Base-by-base conservation (phyloP, 805 yeast species). In the Teunomyces gatunensis region DNA sequence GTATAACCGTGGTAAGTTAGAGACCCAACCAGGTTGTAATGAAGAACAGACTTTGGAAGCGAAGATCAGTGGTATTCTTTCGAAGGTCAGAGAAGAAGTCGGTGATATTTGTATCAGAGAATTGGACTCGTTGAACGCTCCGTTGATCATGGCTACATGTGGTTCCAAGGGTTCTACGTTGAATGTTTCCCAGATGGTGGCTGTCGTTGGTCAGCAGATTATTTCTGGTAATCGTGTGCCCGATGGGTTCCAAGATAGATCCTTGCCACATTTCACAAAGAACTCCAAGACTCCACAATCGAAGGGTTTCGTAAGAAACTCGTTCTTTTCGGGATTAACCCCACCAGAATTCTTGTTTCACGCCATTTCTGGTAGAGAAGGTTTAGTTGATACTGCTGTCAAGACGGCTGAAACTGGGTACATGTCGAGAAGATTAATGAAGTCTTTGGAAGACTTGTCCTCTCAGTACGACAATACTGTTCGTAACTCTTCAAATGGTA, bases 281-380 rank as follows among this genome's bases (percentile, higher is more conserved):
- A 87, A 87, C 68, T 91, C 98, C 55, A 91, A 92, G 66, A 89
- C 97, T 36, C 99, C 99, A 1, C 97, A 92, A 54, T 89, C 97
- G 6, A 94, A 94, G 70, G 99, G 99, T 61, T 94, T 94, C 61
- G 99, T 94, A 20, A 79, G 96, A 67, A 92, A 95, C 66, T 92
- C 98, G 12, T 94, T 94, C 75, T 94, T 77, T 63, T 81, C 95
- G 29, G 99, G 99, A 6, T 75, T 94, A 55, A 79, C 91, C 12
- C 99, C 99, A 2, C 97, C 98, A 10, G 99, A 94, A 66, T 94
- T 92, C 65, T 74, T 92, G 54, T 94, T 95, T 80, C 99, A 94
- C 67, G 98, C 99, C 52, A 94, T 94, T 74, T 91, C 98, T 2
- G 99, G 99, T 64, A 88, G 99, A 77, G 99, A 94, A 78, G 99